Conservation (phyloP, 1,284 basidiomycete species). For the Lentinula novae-zelandiae region DNA sequence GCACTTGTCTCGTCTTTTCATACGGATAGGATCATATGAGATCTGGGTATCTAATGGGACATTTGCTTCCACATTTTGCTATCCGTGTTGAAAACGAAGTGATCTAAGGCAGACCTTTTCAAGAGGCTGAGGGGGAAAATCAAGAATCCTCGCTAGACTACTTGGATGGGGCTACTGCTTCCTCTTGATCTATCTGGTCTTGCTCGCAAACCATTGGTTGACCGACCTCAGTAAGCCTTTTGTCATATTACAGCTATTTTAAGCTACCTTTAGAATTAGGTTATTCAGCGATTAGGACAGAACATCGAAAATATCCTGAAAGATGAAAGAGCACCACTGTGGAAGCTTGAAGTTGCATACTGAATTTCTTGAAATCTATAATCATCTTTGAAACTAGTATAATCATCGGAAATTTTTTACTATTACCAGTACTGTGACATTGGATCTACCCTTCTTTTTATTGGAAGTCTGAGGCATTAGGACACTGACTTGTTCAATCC, state of each 20-base stretch:
- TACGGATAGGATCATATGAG: conserved; percentile 61
- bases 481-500: too few species aligned
- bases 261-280: conserved; percentile 38
- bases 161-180: conserved; percentile 70
- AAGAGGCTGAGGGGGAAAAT: conserved; percentile 27
- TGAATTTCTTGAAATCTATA: too few species aligned
- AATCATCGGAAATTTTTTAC: too few species aligned
- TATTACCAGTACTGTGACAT: too few species aligned
- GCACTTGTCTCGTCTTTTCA: neutral
- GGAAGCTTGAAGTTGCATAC: too few species aligned
- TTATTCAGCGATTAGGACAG: conserved; percentile 47
- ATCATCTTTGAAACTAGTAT: too few species aligned
- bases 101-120: conserved; percentile 42
- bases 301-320: conserved; percentile 46
- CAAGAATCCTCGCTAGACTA: conserved; percentile 60
- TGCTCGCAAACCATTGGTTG: conserved; percentile 37
- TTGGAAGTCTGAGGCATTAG: too few species aligned
- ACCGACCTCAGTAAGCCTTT: conserved; percentile 15
- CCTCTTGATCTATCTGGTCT: conserved; percentile 59
- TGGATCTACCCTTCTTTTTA: too few species aligned
- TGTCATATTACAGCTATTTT: too few species aligned
- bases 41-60: conserved; percentile 73
- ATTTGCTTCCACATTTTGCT: conserved; percentile 68
- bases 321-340: conserved; percentile 33
- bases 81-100: conserved; percentile 62